These are phyloP conservation scores for Mucor mucedo DNA, from an alignment of 371 early-diverging fungal species.

Conservation along the genomic window DNA sequence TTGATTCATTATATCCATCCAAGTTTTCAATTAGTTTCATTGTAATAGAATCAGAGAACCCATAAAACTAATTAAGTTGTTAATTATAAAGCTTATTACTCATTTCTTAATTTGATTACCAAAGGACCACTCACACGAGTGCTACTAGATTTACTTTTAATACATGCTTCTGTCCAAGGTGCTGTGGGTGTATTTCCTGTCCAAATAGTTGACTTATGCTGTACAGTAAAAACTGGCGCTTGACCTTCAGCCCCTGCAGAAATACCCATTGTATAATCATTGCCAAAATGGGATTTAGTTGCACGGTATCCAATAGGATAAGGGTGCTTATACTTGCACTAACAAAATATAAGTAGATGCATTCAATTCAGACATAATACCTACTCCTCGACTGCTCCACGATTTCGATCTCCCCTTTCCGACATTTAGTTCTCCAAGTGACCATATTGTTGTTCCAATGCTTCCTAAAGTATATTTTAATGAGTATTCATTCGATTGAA, in stretches of 20 bases:
- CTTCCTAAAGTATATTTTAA: not conserved
- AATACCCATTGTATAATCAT: constrained; percentile 61
- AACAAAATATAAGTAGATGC: not conserved
- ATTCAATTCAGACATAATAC: not conserved
- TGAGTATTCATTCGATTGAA: not conserved
- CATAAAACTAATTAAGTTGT: constrained; percentile 39
- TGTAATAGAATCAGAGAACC: constrained; percentile 55
- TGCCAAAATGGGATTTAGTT: constrained; percentile 58
- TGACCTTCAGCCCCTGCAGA: constrained; percentile 26
- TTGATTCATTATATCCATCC: constrained; percentile 41
- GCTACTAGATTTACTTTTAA: constrained; percentile 45
- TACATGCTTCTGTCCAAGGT: constrained; percentile 65
- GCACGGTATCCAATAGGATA: constrained; percentile 63
- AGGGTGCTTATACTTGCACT: constrained; percentile 63
- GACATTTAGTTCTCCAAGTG: constrained; percentile 38
- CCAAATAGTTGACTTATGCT: constrained; percentile 30
- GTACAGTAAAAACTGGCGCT: constrained; percentile 52
- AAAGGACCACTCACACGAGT: constrained; percentile 57
- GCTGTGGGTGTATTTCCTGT: constrained; percentile 57
- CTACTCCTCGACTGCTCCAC: constrained; percentile 56
- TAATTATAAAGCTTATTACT: not conserved
- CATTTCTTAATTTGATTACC: constrained; percentile 31
- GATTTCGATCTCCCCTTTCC: constrained; percentile 41
- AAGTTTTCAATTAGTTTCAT: constrained; percentile 44
- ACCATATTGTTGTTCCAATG: constrained; percentile 55